A percentile compares a stretch with the other conserved stretches of the same genome.
Evolutionary conservation across 2,329 filamentous ascomycete genomes (phyloP).

Genomic region (Fusarium sp.): DNA sequence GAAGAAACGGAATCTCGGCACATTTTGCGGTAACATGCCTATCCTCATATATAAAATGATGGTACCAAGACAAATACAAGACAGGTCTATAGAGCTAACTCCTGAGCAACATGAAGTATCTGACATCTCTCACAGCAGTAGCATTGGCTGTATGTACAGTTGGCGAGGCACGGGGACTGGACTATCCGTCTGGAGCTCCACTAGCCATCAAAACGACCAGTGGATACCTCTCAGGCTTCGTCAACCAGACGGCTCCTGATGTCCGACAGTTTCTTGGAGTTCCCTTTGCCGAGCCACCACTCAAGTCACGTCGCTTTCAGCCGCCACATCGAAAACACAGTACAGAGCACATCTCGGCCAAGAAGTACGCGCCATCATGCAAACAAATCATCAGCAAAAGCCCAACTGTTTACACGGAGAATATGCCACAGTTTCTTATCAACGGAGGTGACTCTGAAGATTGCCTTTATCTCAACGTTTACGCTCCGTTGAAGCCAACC

Average conservation of each 20-base stretch:
- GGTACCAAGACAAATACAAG: not conserved
- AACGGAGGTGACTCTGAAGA: slow-evolving; percentile 18
- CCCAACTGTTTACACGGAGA: slow-evolving; percentile 11
- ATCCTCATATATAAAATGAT: not conserved
- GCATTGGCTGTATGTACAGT: not conserved
- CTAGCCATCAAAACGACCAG: slow-evolving; percentile 8
- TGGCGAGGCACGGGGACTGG: not conserved
- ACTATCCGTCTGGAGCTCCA: not conserved
- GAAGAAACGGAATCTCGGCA: not conserved
- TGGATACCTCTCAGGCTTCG: slow-evolving; percentile 8
- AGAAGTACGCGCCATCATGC: slow-evolving; percentile 23
- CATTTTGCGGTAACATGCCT: not conserved
- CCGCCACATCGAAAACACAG: slow-evolving; percentile 13
- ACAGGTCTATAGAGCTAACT: not conserved
- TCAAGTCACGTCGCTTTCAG: slow-evolving; percentile 19
- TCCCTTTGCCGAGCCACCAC: slow-evolving; percentile 14
- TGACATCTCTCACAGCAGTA: not conserved
- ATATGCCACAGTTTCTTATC: slow-evolving; percentile 21
- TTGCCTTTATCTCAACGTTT: slow-evolving; percentile 24
- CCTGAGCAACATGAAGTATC: slow-evolving; percentile 5
- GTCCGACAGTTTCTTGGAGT: slow-evolving; percentile 24
- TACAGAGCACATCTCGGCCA: not conserved
- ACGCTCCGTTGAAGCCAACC: slow-evolving; percentile 4
- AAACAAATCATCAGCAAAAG: slow-evolving; percentile 16
- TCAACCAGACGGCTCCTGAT: slow-evolving; percentile 10